Evolutionary conservation across 2,329 filamentous ascomycete species (phyloP).

Genomic region (Venturia oleaginea): DNA sequence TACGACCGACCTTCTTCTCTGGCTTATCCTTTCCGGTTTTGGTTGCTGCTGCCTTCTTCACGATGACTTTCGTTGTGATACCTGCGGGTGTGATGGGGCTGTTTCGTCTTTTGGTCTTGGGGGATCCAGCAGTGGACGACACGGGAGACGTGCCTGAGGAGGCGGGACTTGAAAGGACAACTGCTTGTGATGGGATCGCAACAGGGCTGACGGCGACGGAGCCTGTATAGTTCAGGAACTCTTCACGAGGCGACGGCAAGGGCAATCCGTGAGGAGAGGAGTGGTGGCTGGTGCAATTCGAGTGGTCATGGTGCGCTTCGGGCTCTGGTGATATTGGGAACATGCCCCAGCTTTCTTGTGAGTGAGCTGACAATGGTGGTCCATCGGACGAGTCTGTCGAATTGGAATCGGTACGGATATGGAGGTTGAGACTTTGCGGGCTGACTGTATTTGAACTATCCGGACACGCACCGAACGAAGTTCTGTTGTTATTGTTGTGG

Average conservation of each 20-base stretch:
- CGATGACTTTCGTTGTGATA: constrained; percentile 75
- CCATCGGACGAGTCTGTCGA: constrained; percentile 63
- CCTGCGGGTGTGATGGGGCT: constrained; percentile 50
- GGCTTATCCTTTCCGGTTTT: constrained; percentile 54
- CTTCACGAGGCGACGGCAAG: constrained; percentile 21
- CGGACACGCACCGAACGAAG: constrained; percentile 51
- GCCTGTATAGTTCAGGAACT: constrained; percentile 25
- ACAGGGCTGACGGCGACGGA: constrained; percentile 28
- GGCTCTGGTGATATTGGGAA: constrained; percentile 77
- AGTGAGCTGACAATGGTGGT: constrained; percentile 50
- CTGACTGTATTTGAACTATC: constrained; percentile 61
- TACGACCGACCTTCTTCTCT: constrained; percentile 88
- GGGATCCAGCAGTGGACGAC: constrained; percentile 42
- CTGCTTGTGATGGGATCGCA: constrained; percentile 52
- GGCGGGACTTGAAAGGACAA: constrained; percentile 63
- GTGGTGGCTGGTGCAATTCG: constrained; percentile 40
- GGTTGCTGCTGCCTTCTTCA: constrained; percentile 55
- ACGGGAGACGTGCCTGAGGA: constrained; percentile 44
- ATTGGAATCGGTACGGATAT: constrained; percentile 78
- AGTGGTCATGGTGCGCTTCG: constrained; percentile 49
- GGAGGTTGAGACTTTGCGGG: constrained; percentile 71
- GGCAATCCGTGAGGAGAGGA: constrained; percentile 12
- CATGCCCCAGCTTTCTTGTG: constrained; percentile 63
- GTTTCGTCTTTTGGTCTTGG: constrained; percentile 59
- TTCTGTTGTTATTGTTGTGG: constrained; percentile 34